Percentiles rank a stretch among this genome's conserved stretches.
Evolutionary conservation across 169 alveolate genomes (phyloP).

Genomic region (Amoebophrya sp.): DNA sequence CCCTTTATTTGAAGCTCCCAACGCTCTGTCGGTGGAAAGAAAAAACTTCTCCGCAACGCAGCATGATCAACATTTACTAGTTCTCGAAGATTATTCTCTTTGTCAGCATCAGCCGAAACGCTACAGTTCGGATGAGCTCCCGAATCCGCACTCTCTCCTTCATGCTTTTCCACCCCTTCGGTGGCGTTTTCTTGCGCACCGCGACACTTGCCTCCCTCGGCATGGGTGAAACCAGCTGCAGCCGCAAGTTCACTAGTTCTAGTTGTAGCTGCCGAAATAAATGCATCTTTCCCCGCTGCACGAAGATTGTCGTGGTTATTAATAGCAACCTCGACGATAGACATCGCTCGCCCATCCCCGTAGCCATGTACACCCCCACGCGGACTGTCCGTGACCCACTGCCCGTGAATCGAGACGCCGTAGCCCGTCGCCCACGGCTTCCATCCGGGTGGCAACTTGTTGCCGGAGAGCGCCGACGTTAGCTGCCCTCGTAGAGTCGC

Average conservation of each 20-base stretch:
- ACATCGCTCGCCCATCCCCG: constrained; percentile 35
- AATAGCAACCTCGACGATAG: background rate
- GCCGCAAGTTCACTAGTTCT: background rate
- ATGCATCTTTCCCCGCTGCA: background rate
- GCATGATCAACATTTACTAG: too few relatives aligned
- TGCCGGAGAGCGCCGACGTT: background rate
- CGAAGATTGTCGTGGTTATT: background rate
- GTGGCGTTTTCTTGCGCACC: too few relatives aligned
- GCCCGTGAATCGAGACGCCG: constrained; percentile 24
- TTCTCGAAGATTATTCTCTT: too few relatives aligned
- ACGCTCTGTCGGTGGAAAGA: background rate
- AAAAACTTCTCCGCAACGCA: too few relatives aligned
- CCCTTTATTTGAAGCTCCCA: constrained; percentile 50
- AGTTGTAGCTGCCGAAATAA: too few relatives aligned
- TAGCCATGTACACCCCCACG: constrained; percentile 21
- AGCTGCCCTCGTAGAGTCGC: background rate
- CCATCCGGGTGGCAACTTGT: background rate
- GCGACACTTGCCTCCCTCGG: too few relatives aligned
- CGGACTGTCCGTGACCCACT: background rate
- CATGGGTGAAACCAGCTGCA: too few relatives aligned
- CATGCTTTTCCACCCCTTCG: too few relatives aligned
- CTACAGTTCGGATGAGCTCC: too few relatives aligned
- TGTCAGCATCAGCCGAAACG: too few relatives aligned
- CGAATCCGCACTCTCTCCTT: too few relatives aligned
- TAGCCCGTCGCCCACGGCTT: constrained; percentile 22